Evolutionary conservation across 176 grass and related monocot genomes (phyloP).

Genomic region (Avena eriantha): DNA sequence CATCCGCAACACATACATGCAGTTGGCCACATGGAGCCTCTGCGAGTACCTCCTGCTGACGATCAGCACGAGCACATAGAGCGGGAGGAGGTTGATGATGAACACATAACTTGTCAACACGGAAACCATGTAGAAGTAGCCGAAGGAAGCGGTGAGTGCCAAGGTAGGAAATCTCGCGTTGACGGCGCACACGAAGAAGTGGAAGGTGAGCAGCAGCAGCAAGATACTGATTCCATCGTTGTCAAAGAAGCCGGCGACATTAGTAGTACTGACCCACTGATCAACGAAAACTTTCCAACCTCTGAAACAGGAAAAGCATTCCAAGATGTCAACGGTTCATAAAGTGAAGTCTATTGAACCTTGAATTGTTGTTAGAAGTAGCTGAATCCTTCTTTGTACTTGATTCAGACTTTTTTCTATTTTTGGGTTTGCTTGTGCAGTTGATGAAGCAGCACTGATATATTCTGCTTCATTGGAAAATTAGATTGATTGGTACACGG

Average conservation of each 20-base stretch:
- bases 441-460: constrained; percentile 52
- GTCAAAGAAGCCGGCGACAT: constrained; percentile 52
- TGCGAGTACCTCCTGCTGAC: constrained; percentile 90
- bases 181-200: constrained; percentile 91
- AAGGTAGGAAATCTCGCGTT: constrained; percentile 88
- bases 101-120: constrained; percentile 97
- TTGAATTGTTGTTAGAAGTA: constrained; percentile 59
- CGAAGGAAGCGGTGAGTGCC: constrained; percentile 82
- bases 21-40: constrained; percentile 92
- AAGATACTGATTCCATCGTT: constrained; percentile 98
- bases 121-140: constrained; percentile 91
- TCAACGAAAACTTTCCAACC: too few relatives aligned
- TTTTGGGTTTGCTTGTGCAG: constrained; percentile 55
- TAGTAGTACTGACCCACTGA: too few relatives aligned
- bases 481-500: neutral
- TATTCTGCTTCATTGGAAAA: constrained; percentile 47
- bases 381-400: constrained; percentile 60
- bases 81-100: constrained; percentile 91
- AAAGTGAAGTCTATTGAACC: neutral
- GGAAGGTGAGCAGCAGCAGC: constrained; percentile 88
- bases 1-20: constrained; percentile 90
- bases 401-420: constrained; percentile 66
- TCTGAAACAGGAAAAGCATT: too few relatives aligned
- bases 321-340: too few relatives aligned
- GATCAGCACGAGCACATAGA: constrained; percentile 91